phyloP scores from a whole-genome alignment of 2,329 filamentous ascomycete species.

The Colletotrichum musicola region DNA sequence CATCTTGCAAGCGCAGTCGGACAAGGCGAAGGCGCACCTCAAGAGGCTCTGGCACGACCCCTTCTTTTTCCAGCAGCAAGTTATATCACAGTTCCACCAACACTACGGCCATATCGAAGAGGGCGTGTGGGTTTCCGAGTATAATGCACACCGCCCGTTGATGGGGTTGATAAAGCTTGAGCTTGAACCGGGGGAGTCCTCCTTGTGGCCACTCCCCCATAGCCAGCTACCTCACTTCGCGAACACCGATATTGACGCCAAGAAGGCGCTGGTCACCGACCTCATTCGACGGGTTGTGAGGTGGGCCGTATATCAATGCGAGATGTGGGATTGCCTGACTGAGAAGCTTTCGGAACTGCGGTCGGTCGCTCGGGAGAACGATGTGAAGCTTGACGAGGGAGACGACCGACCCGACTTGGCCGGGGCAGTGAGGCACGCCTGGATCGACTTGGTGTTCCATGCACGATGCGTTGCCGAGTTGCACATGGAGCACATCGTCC shows the following conservation, averaged over 20 bases:
- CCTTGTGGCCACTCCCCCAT: too few species aligned
- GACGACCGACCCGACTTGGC: background rate
- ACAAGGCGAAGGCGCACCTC: background rate
- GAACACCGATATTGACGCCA: constrained; percentile 26
- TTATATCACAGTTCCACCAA: background rate
- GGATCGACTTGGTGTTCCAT: constrained; percentile 13
- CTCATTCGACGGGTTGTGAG: constrained; percentile 16
- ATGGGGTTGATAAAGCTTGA: too few species aligned
- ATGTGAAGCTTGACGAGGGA: background rate
- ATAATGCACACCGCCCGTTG: too few species aligned
- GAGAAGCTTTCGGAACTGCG: constrained; percentile 1
- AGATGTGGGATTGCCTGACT: constrained; percentile 5
- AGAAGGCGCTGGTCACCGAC: constrained; percentile 26
- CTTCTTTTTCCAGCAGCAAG: background rate
- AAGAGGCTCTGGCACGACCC: background rate
- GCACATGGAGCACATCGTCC: background rate
- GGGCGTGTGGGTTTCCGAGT: background rate
- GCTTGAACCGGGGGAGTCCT: too few species aligned
- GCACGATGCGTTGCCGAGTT: constrained; percentile 4
- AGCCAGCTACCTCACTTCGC: constrained; percentile 12
- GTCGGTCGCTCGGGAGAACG: background rate
- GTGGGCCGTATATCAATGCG: constrained; percentile 1
- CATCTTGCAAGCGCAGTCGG: background rate
- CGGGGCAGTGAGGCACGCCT: background rate
- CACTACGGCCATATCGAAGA: constrained; percentile 5